Base-by-base conservation (phyloP, 2,329 filamentous ascomycete species). In the Knoxdaviesia capensis region DNA sequence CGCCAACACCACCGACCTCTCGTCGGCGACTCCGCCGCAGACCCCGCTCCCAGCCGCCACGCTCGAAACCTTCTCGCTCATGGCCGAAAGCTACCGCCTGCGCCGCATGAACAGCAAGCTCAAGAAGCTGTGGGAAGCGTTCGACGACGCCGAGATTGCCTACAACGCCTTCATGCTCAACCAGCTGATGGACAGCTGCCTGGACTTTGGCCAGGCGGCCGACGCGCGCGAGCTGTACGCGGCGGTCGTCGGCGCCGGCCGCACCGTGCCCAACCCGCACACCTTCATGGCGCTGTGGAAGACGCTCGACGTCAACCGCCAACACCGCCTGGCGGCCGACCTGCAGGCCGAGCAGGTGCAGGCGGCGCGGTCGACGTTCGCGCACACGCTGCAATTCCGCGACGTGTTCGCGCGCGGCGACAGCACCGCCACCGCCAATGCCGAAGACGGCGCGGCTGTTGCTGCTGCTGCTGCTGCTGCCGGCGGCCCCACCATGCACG, bases 161-260 rank as follows among this genome's bases (percentile, higher is more conserved):
- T 71, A 78, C 2, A 78, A 83, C 51, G 72, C 75, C 6, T 81
- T 78, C 55, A 80, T 87, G 59, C 74, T 87, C 66, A 90, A 88
- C 56, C 79, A 86, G 52, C 61, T 87, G 28, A 69, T 90, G 30
- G 73, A 75, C 45, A 73, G 75, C 6, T 69, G 77, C 47, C 65
- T 80, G 39, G 69, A 75, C 46, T 68, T 69, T 44, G 70, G 71
- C 41, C 62, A 72, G 41, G 63, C 67, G 38, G 56, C 59, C 29
- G 60, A 68, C 41, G 71, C 80, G 0, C 64, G 69, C 50, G 53
- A 58, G 3, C 64, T 76, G 31, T 83, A 76, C 54, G 54, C 59
- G 7, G 55, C 59, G 11, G 66, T 83, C 52, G 66, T 69, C 31
- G 49, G 56, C 7, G 57, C 65, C 30, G 59, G 61, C 34, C 60